Evolutionary conservation across 2,329 filamentous ascomycete genomes (phyloP).

Genomic region (Hypoxylon sp.): DNA sequence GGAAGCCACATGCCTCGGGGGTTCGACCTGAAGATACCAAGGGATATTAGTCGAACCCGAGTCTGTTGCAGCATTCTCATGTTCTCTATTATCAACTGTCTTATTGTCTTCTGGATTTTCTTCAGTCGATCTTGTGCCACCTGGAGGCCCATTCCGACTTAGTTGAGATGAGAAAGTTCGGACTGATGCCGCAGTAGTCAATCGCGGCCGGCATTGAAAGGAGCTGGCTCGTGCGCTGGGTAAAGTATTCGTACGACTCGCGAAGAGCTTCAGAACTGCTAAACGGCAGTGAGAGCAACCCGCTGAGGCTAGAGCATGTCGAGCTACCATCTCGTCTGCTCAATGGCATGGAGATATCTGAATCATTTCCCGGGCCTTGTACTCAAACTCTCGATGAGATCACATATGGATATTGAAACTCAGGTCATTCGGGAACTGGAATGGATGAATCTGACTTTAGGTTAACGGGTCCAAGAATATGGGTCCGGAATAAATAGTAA

Average conservation of each 20-base stretch:
- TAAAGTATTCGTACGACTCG: conserved; percentile 33
- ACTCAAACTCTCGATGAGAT: conserved; percentile 22
- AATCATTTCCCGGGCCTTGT: neutral
- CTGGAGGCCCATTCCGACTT: conserved; percentile 17
- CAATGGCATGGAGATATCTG: neutral
- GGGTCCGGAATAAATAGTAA: conserved; percentile 20
- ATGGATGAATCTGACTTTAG: neutral
- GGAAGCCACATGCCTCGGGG: conserved; percentile 64
- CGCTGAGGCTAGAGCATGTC: conserved; percentile 46
- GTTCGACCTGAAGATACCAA: conserved; percentile 89
- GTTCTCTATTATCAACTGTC: conserved; percentile 11
- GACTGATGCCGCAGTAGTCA: conserved; percentile 22
- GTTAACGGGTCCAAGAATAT: neutral
- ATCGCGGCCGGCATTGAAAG: conserved; percentile 24
- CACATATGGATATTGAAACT: conserved; percentile 5
- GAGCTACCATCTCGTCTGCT: conserved; percentile 45
- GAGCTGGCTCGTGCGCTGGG: conserved; percentile 35
- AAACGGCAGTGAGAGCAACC: conserved; percentile 52
- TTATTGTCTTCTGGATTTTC: conserved; percentile 18
- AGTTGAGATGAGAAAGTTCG: conserved; percentile 43
- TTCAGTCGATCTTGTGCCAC: conserved; percentile 10
- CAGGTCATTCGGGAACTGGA: neutral
- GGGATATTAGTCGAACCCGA: conserved; percentile 51
- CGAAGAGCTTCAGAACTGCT: conserved; percentile 49
- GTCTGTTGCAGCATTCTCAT: conserved; percentile 15